Percentiles rank a stretch among this genome's conserved stretches.
phyloP scores from a whole-genome alignment of 2,329 filamentous ascomycete genomes.

The Apiospora rasikravindrae region DNA sequence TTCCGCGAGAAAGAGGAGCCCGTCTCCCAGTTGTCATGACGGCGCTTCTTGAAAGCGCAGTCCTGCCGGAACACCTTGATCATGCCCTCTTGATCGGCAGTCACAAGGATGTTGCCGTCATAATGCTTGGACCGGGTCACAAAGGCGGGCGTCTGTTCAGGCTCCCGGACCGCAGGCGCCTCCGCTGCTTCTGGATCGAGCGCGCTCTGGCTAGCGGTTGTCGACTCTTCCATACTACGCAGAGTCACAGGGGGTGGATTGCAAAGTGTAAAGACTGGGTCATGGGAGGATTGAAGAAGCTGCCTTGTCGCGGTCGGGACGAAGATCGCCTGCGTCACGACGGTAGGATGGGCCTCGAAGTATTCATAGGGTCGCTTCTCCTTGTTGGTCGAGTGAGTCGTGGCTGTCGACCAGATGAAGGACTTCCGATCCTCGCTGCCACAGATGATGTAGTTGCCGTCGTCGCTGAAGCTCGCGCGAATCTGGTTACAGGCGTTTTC shows the following conservation, averaged over 20 bases:
- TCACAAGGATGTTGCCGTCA: conserved; percentile 89
- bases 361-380: conserved; percentile 86
- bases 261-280: conserved; percentile 95
- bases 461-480: conserved; percentile 85
- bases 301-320: conserved; percentile 80
- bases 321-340: conserved; percentile 88
- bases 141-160: conserved; percentile 77
- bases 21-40: conserved; percentile 78
- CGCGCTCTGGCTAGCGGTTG: conserved; percentile 46
- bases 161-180: conserved; percentile 44
- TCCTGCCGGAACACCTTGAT: conserved; percentile 98
- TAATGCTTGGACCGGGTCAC: conserved; percentile 75
- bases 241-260: conserved; percentile 91
- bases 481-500: conserved; percentile 92
- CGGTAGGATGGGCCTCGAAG: conserved; percentile 87
- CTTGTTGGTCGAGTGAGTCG: conserved; percentile 66
- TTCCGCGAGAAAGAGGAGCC: conserved; percentile 77
- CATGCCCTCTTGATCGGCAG: conserved; percentile 83
- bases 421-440: conserved; percentile 90
- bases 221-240: conserved; percentile 71
- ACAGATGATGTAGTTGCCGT: conserved; percentile 84
- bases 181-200: conserved; percentile 37
- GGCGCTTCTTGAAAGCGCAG: conserved; percentile 81
- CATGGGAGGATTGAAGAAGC: conserved; percentile 78
- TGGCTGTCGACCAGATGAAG: conserved; percentile 84